Evolutionary conservation across 768 basidiomycete species (phyloP), one percentile per base, ranked within the genome.

Genomic region (Filobasidium floriforme): DNA sequence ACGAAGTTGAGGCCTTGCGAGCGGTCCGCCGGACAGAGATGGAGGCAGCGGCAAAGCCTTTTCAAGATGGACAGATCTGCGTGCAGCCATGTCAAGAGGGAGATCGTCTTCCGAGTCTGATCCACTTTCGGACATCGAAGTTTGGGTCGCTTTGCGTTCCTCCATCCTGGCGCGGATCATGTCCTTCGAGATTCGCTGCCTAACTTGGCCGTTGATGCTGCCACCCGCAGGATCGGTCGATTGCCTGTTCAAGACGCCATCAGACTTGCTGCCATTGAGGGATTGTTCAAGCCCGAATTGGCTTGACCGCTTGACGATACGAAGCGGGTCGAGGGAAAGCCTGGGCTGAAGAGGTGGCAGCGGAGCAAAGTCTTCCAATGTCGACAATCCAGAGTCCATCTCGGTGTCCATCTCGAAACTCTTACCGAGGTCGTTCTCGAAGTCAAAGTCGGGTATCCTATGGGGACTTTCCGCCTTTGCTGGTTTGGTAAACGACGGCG

Each of bases 171-270:
- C 73, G 4, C 73, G 59, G 59, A 78, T 78, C 72, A 75, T 72
- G 52, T 78, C 77, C 41, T 75, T 68, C 5, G 73, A 75, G 59
- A 78, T 78, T 29, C 77, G 59, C 62, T 76, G 77, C 49, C 77
- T 62, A n/a, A 78, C 72, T 24, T 66, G 55, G n/a, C 71, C 66
- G 29, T 67, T 75, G 0, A 69, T 70, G 43, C 61, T 49, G 22
- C 54, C 54, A 3, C 61, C 61, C 24, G 18, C 29, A 12, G 24
- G n/a, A 15, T 46, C 61, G 18, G 15, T 19, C 12, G 59, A 43
- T 7, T 12, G n/a, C 11, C n/a, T 43, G 37, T 12, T 19, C 5
- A 26, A 18, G 2, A 37, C 24, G 11, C 59, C 59, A 19, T n/a
- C 59, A 1, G 11, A 14, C 29, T 40, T 43, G 41, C 19, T n/a